Percentiles rank a stretch among this genome's conserved stretches.
Evolutionary conservation across 768 basidiomycete species (phyloP).

Genomic region (Mycena pura): DNA sequence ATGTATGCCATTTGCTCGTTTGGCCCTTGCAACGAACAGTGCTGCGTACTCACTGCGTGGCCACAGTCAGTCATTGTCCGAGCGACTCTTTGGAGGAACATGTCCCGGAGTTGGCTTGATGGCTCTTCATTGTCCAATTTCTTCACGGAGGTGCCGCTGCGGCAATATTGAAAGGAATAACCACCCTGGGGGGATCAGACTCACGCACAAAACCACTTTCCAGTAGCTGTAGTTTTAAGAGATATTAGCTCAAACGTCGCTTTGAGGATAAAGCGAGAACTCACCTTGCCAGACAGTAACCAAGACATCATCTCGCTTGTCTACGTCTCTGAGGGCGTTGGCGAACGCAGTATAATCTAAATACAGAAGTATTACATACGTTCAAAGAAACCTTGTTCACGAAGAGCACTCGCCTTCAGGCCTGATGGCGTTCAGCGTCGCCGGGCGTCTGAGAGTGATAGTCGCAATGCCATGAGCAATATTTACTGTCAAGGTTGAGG

Average conservation of each 20-base stretch:
- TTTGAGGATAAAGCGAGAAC: neutral
- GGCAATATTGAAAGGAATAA: neutral
- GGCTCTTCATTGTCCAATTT: slow-evolving; percentile 5
- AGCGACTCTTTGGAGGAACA: slow-evolving; percentile 53
- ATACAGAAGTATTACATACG: neutral
- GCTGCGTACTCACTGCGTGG: slow-evolving; percentile 59
- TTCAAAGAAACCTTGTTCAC: neutral
- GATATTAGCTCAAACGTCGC: neutral
- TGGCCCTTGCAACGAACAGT: no score
- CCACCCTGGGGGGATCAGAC: no score
- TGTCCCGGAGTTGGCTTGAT: slow-evolving; percentile 48
- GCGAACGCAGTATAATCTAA: slow-evolving; percentile 71
- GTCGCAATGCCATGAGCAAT: slow-evolving; percentile 59
- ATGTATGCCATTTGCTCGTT: neutral
- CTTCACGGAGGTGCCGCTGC: slow-evolving; percentile 66
- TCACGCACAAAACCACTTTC: slow-evolving; percentile 79
- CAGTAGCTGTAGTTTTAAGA: slow-evolving; percentile 46
- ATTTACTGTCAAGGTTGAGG: neutral
- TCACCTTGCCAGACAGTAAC: slow-evolving; percentile 74
- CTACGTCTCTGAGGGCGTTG: slow-evolving; percentile 61
- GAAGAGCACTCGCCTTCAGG: slow-evolving; percentile 46
- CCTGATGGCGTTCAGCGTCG: slow-evolving; percentile 65
- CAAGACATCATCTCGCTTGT: slow-evolving; percentile 64
- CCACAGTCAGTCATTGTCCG: slow-evolving; percentile 65
- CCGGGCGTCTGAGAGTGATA: slow-evolving; percentile 69